A percentile compares a stretch with the other conserved stretches of the same genome.
These are phyloP conservation scores for Sclerotinia glacialis DNA, from an alignment of 2,329 filamentous ascomycete species.

Conservation along the genomic window DNA sequence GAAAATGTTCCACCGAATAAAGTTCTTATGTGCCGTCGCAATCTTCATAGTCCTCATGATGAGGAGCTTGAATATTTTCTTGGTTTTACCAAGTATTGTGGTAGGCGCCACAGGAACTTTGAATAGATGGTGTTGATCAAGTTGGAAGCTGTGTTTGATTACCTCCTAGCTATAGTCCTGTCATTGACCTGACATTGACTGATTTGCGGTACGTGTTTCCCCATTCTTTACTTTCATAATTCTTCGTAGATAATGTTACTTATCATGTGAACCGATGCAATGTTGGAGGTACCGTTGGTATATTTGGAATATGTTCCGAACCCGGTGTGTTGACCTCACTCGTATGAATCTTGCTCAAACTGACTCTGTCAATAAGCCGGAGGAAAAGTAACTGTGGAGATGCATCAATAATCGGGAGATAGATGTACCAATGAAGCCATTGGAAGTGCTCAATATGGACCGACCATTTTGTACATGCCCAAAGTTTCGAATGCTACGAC, in stretches of 20 bases:
- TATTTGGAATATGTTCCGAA: slow-evolving; percentile 38
- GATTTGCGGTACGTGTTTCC: slow-evolving; percentile 35
- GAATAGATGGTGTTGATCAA: slow-evolving; percentile 47
- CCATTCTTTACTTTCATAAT: background rate
- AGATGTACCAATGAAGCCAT: slow-evolving; percentile 51
- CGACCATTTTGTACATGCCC: slow-evolving; percentile 52
- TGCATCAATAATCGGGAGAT: slow-evolving; percentile 53
- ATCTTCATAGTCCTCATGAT: background rate
- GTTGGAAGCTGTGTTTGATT: slow-evolving; percentile 49
- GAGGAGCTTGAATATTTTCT: background rate
- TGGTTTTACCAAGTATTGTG: background rate
- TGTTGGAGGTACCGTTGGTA: slow-evolving; percentile 40
- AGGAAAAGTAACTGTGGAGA: slow-evolving; percentile 53
- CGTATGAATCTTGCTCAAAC: background rate
- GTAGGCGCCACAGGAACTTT: slow-evolving; percentile 32
- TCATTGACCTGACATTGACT: slow-evolving; percentile 48
- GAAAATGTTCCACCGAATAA: background rate
- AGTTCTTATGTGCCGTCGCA: background rate
- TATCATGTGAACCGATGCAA: slow-evolving; percentile 47
- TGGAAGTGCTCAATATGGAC: slow-evolving; percentile 54
- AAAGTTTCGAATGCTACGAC: slow-evolving; percentile 49
- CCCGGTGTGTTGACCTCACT: slow-evolving; percentile 14
- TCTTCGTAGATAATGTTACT: background rate
- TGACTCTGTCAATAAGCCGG: slow-evolving; percentile 37
- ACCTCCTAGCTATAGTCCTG: slow-evolving; percentile 51